Percentiles rank a stretch among this genome's conserved stretches.
phyloP scores from a whole-genome alignment of 2,329 filamentous ascomycete genomes.

The Aspergillus floridensis region DNA sequence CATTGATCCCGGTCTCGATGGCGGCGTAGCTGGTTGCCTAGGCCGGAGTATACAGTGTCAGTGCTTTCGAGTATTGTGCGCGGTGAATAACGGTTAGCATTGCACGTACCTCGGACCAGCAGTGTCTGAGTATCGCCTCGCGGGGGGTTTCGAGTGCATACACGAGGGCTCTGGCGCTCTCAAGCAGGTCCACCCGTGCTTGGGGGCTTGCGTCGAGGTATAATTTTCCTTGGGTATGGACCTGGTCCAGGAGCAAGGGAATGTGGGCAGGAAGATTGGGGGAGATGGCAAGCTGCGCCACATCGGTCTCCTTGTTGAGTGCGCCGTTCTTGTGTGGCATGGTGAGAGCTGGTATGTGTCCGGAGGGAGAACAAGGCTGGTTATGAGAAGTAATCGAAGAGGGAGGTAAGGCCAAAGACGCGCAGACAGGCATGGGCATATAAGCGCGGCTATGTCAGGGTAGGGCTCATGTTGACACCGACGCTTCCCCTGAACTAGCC shows the following conservation, averaged over 20 bases:
- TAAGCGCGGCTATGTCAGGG: no score
- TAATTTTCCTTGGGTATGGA: constrained; percentile 9
- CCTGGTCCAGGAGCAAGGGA: constrained; percentile 13
- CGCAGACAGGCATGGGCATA: no score
- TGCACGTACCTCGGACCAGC: constrained; percentile 15
- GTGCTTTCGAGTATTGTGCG: no score
- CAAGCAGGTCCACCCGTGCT: constrained; percentile 14
- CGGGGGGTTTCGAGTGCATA: constrained; percentile 19
- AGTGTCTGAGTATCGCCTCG: constrained; percentile 17
- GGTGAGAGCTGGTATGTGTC: no score
- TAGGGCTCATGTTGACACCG: no score
- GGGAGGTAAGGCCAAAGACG: no score
- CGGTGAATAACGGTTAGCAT: no score
- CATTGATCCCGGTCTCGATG: constrained; percentile 18
- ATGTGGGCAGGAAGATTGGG: constrained; percentile 15
- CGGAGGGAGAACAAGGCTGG: no score
- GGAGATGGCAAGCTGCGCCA: constrained; percentile 13
- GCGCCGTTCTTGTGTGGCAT: neutral
- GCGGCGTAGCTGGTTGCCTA: constrained; percentile 16
- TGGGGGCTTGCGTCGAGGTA: constrained; percentile 8
- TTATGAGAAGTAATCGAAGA: no score
- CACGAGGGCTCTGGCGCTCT: constrained; percentile 16
- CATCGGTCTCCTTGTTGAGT: neutral
- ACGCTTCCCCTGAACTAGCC: no score
- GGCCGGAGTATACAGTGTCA: neutral